phyloP scores from a whole-genome alignment of 2,329 filamentous ascomycete species.

The Phyllosticta paracitricarpa region DNA sequence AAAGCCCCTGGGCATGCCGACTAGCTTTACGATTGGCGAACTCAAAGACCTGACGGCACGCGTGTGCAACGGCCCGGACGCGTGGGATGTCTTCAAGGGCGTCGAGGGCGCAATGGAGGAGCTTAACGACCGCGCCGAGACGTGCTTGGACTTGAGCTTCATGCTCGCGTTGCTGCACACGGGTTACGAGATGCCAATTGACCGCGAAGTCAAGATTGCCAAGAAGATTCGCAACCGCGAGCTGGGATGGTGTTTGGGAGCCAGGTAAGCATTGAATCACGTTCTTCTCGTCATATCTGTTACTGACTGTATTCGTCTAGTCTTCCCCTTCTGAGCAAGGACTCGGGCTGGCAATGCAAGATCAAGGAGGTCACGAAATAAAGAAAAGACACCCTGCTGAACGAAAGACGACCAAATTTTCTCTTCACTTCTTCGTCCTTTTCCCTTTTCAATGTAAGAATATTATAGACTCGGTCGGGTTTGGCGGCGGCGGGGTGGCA shows the following conservation, averaged over 20 bases:
- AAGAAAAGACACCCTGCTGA: not conserved
- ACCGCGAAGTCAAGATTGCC: constrained; percentile 91
- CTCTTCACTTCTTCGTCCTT: constrained; percentile 15
- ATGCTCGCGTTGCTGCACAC: constrained; percentile 89
- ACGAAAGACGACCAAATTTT: not conserved
- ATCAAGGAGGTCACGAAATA: constrained; percentile 53
- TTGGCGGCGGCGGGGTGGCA: not conserved
- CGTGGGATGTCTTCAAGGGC: constrained; percentile 72
- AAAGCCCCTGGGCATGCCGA: constrained; percentile 92
- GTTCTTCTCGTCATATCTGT: not conserved
- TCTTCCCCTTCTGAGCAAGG: constrained; percentile 70
- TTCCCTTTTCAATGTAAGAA: constrained; percentile 6
- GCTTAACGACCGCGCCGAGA: constrained; percentile 72
- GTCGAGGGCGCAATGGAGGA: constrained; percentile 72
- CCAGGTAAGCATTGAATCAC: constrained; percentile 60
- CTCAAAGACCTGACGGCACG: constrained; percentile 74
- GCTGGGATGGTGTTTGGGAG: constrained; percentile 93
- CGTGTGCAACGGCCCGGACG: constrained; percentile 68
- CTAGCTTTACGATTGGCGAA: constrained; percentile 86
- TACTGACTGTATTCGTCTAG: constrained; percentile 34
- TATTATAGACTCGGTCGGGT: not conserved
- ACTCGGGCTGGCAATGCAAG: constrained; percentile 85
- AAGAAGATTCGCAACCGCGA: constrained; percentile 99
- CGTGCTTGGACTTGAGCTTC: constrained; percentile 92
- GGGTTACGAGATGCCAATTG: constrained; percentile 95